Base-by-base conservation (phyloP, 75 land plant genomes). In the Pinus tabuliformis region DNA sequence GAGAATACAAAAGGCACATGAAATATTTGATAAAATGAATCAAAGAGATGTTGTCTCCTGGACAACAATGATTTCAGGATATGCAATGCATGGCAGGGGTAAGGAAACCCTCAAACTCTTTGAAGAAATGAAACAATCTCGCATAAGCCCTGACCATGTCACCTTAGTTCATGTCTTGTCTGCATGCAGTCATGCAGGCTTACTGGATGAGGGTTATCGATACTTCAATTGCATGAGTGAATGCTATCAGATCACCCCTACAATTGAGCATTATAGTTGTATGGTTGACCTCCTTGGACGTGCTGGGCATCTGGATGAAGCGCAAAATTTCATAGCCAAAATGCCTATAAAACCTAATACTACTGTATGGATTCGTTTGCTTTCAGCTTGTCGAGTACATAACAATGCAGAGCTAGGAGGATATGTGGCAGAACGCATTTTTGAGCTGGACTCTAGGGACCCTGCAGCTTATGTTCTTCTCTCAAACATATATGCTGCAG, bases 321-420 rank as follows among this genome's bases (percentile, higher is more conserved):
- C 83, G 5, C 49, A 56, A 58, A 76, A 73, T 13, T 68, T 82
- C n/a, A 49, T 78, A 1, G 59, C 6, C 26, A 75, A 65, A 59
- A 91, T 91, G 91, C 86, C 93, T 1, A 58, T 86, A 7, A 73
- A 57, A n/a, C 91, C 91, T 16, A 86, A 88, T 62, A 82, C 65
- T 26, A 37, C 62, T 28, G 75, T 58, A 4, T 82, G 80, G 83
- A 73, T 62, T 17, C 45, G 70, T n/a, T 75, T 82, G 22, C 37
- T 82, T 57, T 76, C 63, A 54, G 75, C 79, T 24, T 82, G 81
- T 57, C 59, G 77, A 33, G 26, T 58, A 3, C 52, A 79, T 81
- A 65, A 59, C 24, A 72, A 82, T 58, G 28, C 37, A 6, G 81
- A 68, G 56, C 5, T 72, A 45, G 83, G 83, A 62, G 80, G 78